A percentile compares a stretch with the other conserved stretches of the same genome.
Evolutionary conservation across 2,329 filamentous ascomycete genomes (phyloP).

Genomic region (Apiospora marii): DNA sequence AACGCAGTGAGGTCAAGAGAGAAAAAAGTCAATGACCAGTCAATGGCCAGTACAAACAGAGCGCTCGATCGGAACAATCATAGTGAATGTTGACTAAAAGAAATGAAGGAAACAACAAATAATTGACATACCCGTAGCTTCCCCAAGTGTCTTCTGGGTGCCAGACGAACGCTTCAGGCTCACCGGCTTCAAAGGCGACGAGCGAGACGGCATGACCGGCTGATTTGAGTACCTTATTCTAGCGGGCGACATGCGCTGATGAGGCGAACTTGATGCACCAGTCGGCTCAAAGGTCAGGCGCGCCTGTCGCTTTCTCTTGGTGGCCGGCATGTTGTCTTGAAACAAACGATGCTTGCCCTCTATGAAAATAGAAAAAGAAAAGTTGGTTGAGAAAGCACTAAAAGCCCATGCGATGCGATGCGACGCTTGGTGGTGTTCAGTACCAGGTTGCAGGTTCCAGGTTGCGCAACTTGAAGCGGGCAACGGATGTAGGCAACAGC

Average conservation of each 20-base stretch:
- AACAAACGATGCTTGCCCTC: neutral
- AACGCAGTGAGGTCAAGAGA: neutral
- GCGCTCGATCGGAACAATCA: neutral
- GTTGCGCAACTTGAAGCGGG: neutral
- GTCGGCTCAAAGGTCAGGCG: constrained; percentile 44
- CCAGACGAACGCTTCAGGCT: constrained; percentile 27
- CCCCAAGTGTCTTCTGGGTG: neutral
- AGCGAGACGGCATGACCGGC: constrained; percentile 29
- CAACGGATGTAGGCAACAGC: neutral
- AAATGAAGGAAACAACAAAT: neutral
- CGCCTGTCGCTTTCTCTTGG: constrained; percentile 38
- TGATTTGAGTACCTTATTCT: constrained; percentile 39
- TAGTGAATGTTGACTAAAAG: no score
- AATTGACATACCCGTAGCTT: neutral
- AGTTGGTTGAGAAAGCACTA: neutral
- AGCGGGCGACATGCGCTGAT: constrained; percentile 36
- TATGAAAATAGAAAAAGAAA: neutral
- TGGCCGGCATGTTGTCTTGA: constrained; percentile 26
- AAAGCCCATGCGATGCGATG: neutral
- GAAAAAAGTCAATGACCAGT: neutral
- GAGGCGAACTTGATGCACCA: constrained; percentile 33
- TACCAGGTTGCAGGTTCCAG: neutral
- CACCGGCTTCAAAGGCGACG: constrained; percentile 24
- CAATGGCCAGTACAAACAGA: neutral
- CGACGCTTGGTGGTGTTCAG: neutral